Percentiles rank a stretch among this genome's conserved stretches.
Conservation (phyloP, 257 asterid species). For the Solanum virginianum region DNA sequence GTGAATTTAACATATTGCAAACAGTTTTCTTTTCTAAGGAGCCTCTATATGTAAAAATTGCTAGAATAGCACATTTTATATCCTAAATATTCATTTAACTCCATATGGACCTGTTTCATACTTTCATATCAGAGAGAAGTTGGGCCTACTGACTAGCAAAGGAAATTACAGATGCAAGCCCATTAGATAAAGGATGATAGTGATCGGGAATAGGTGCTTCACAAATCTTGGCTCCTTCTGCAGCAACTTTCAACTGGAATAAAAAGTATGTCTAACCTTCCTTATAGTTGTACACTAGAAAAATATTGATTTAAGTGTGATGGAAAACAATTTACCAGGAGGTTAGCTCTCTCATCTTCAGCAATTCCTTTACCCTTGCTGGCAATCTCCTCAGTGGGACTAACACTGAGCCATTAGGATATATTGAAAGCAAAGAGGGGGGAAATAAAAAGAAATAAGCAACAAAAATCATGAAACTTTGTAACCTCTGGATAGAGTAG, state of each 20-base stretch:
- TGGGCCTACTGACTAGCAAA: neutral
- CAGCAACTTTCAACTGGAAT: neutral
- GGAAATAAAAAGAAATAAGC: neutral
- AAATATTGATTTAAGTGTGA: neutral
- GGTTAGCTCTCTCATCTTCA: constrained; percentile 48
- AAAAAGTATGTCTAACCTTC: neutral
- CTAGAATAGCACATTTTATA: neutral
- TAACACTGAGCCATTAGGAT: constrained; percentile 29
- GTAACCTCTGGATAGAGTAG: neutral
- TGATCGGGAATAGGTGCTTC: neutral
- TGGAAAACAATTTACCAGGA: constrained; percentile 42
- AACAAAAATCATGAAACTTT: neutral
- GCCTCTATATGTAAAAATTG: neutral
- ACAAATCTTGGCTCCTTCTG: neutral
- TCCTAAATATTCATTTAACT: neutral
- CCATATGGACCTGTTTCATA: neutral
- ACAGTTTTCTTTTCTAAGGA: neutral
- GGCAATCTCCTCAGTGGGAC: constrained; percentile 51
- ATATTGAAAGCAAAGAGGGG: neutral
- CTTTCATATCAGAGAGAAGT: neutral
- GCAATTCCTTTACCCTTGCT: constrained; percentile 28
- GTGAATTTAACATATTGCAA: neutral
- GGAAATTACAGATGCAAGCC: neutral
- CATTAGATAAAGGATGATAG: neutral
- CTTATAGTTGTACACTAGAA: neutral